These are phyloP conservation scores for Cyberlindnera xylosilytica DNA, from an alignment of 805 yeast species.

Conservation along the genomic window DNA sequence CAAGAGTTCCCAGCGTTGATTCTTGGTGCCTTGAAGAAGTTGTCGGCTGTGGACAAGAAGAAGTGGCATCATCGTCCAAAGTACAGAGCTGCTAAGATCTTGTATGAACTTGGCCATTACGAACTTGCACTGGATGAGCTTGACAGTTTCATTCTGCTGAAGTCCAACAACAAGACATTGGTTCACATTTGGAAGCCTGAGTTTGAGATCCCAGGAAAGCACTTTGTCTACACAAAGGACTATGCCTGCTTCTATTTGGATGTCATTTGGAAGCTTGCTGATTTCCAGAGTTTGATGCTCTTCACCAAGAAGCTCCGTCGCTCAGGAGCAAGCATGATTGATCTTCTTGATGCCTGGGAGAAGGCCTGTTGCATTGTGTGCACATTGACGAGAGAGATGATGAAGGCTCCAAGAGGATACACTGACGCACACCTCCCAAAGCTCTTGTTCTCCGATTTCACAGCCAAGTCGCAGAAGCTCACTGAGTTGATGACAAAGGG, in stretches of 20 bases:
- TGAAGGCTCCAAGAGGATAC: slow-evolving; percentile 41
- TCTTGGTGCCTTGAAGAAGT: slow-evolving; percentile 42
- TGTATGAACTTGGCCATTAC: slow-evolving; percentile 47
- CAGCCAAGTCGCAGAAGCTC: slow-evolving; percentile 35
- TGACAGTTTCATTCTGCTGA: slow-evolving; percentile 58
- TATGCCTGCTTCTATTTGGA: slow-evolving; percentile 65
- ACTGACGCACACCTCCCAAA: slow-evolving; percentile 51
- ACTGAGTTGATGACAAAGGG: slow-evolving; percentile 24
- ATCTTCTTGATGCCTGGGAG: slow-evolving; percentile 66
- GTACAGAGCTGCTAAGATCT: slow-evolving; percentile 64
- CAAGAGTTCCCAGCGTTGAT: slow-evolving; percentile 35
- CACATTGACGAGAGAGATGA: slow-evolving; percentile 43
- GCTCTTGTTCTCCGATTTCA: slow-evolving; percentile 42
- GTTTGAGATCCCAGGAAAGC: slow-evolving; percentile 87
- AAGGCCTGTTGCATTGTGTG: slow-evolving; percentile 50
- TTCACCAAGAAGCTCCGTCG: slow-evolving; percentile 75
- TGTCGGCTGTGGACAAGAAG: slow-evolving; percentile 64
- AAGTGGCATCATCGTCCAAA: slow-evolving; percentile 91
- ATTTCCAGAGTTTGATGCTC: slow-evolving; percentile 54
- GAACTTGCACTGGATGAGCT: slow-evolving; percentile 62
- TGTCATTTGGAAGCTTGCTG: slow-evolving; percentile 49
- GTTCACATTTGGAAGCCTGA: slow-evolving; percentile 94
- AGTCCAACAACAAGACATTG: slow-evolving; percentile 64
- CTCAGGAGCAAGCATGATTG: slow-evolving; percentile 72
- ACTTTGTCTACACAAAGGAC: slow-evolving; percentile 70